Evolutionary conservation across 805 yeast genomes (phyloP).

Genomic region (Candida silvicultrix): DNA sequence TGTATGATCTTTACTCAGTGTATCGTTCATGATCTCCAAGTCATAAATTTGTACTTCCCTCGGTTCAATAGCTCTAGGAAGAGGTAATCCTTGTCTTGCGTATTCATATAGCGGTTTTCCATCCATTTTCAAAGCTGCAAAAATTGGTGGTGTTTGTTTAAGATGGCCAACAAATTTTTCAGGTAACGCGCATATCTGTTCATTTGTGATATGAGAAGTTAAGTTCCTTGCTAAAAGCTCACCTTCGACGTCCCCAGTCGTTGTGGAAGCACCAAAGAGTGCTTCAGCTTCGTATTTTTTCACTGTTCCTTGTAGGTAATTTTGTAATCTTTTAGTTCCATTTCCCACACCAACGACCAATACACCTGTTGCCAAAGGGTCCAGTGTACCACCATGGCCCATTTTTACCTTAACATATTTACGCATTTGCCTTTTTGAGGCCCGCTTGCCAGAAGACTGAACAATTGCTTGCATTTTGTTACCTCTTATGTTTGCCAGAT

Average conservation of each 20-base stretch:
- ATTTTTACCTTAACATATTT: conserved; percentile 63
- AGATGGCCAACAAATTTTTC: conserved; percentile 73
- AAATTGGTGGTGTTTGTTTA: conserved; percentile 91
- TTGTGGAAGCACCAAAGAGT: conserved; percentile 81
- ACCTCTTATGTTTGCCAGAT: conserved; percentile 43
- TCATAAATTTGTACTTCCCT: conserved; percentile 60
- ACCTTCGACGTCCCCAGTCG: conserved; percentile 93
- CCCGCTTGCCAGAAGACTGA: conserved; percentile 33
- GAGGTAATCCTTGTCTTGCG: conserved; percentile 80
- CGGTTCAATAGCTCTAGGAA: conserved; percentile 78
- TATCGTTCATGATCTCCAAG: conserved; percentile 47
- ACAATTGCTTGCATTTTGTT: conserved; percentile 36
- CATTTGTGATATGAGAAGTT: conserved; percentile 49
- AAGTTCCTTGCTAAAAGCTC: conserved; percentile 57
- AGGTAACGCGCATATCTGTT: conserved; percentile 41
- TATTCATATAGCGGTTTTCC: conserved; percentile 94
- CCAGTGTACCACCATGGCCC: conserved; percentile 98
- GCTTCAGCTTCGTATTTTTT: conserved; percentile 84
- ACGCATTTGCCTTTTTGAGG: conserved; percentile 45
- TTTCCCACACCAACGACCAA: conserved; percentile 85
- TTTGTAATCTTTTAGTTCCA: conserved; percentile 79
- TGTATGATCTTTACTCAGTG: conserved; percentile 47
- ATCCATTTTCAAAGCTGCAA: conserved; percentile 88
- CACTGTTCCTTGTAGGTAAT: conserved; percentile 64
- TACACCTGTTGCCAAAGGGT: conserved; percentile 94